These are phyloP conservation scores for Canariomyces notabilis DNA, from an alignment of 2,329 filamentous ascomycete species.

Conservation along the genomic window DNA sequence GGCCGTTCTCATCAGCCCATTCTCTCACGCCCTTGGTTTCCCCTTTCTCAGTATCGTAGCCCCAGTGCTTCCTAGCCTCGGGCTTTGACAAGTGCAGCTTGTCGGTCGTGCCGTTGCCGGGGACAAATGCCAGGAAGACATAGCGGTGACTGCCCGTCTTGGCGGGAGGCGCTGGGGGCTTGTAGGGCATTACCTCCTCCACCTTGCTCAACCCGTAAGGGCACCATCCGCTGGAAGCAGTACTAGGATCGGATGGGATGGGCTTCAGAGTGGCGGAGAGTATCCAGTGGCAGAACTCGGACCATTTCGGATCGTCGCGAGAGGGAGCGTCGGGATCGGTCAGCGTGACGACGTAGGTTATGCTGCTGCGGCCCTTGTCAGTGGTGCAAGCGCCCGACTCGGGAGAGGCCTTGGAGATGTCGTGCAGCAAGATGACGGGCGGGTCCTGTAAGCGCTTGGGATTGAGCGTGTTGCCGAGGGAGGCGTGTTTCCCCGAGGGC, in stretches of 20 bases:
- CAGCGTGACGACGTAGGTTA: constrained; percentile 31
- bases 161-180: constrained; percentile 37
- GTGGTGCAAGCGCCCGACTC: background rate
- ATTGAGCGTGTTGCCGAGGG: constrained; percentile 48
- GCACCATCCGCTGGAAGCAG: background rate
- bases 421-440: constrained; percentile 27
- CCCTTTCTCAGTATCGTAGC: constrained; percentile 26
- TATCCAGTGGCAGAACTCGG: constrained; percentile 44
- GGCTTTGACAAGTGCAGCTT: constrained; percentile 33
- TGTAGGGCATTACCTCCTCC: constrained; percentile 37
- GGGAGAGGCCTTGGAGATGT: background rate
- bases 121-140: constrained; percentile 37
- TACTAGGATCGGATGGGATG: too few relatives aligned
- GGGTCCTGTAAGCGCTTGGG: constrained; percentile 32
- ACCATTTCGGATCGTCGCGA: constrained; percentile 38
- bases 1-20: constrained; percentile 38
- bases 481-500: constrained; percentile 36
- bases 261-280: constrained; percentile 22
- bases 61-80: constrained; percentile 36
- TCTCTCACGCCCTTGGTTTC: constrained; percentile 32
- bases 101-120: constrained; percentile 36
- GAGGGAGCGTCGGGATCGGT: constrained; percentile 43
- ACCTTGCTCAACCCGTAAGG: constrained; percentile 19
- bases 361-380: too few relatives aligned
- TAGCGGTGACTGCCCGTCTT: constrained; percentile 42